Evolutionary conservation across 306 rosid genomes (phyloP), one percentile per base, ranked within the genome.

Genomic region (Cucurbita pepo): DNA sequence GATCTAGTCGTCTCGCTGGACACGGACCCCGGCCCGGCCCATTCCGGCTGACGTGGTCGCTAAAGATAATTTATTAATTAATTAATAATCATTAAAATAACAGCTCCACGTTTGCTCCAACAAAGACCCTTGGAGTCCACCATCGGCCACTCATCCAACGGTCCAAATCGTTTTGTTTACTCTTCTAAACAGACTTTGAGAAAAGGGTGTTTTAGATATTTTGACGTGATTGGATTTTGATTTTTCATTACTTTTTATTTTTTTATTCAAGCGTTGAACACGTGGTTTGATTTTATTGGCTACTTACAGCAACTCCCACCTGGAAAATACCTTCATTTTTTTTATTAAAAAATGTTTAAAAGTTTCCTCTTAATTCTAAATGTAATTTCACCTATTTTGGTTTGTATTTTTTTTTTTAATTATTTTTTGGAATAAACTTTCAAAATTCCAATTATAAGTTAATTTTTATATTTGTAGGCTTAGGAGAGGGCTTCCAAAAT

Each of bases 31-130:
- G 16, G 45, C 47, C 59, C 48, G 77, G 60, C 75, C 77, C 86
- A 84, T 76, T 88, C 78, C 77, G 47, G 82, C 88, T 87, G 86
- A 84, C 92, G 86, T 88, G 91, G 86, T 76, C 65, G 37, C 73
- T 72, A 53, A 60, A 66, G 50, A 72, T 48, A 48, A 19, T 69
- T 69, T 7, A 60, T 37, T 57, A 44, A 14, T 57, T 75, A 45
- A 44, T 37, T 72, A 30, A 53, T 11, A 18, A 13, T 1, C 5
- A 34, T 69, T 51, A 30, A 50, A 50, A 34, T 50, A 69, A 48
- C 37, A 34, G 47, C 13, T 50, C 56, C 58, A 38, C 30, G 36
- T 9, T 56, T 14, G 56, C 10, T 1, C 8, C 7, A 57, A 57
- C 72, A 36, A 57, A 53, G 76, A 56, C 84, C 37, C 77, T 87